phyloP scores from a whole-genome alignment of 306 rosid species.

The Albizia julibrissin region DNA sequence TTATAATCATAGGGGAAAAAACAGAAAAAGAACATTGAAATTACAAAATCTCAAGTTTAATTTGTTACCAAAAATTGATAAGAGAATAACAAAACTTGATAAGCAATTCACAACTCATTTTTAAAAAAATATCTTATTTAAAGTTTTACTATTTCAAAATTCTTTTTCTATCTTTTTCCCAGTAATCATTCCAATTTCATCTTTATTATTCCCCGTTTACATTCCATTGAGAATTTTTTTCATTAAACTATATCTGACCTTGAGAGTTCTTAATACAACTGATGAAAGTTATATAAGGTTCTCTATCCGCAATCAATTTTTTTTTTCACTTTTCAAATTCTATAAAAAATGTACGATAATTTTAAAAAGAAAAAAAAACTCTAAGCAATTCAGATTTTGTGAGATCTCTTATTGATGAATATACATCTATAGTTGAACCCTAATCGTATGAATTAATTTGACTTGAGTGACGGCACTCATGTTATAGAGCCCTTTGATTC shows the following conservation, averaged over 20 bases:
- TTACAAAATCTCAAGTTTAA: too few relatives aligned
- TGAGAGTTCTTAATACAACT: too few relatives aligned
- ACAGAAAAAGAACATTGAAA: too few relatives aligned
- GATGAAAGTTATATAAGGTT: not conserved
- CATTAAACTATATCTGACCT: not conserved
- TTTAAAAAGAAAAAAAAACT: too few relatives aligned
- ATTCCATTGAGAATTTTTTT: not conserved
- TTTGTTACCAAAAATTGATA: too few relatives aligned
- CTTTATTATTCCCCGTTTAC: not conserved
- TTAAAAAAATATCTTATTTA: too few relatives aligned
- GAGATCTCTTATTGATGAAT: not conserved
- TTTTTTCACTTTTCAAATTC: not conserved
- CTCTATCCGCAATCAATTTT: not conserved
- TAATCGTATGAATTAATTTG: not conserved
- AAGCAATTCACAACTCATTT: too few relatives aligned
- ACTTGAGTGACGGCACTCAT: not conserved
- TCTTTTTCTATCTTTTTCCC: not conserved
- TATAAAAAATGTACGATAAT: too few relatives aligned
- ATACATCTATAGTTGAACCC: too few relatives aligned
- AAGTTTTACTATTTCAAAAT: not conserved
- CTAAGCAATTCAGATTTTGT: not conserved
- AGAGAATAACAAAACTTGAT: too few relatives aligned
- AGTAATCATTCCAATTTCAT: not conserved
- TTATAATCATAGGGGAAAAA: too few relatives aligned
- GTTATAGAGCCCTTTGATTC: not conserved